Evolutionary conservation across 2,329 filamentous ascomycete species (phyloP).

Genomic region (Blumeria hordei): DNA sequence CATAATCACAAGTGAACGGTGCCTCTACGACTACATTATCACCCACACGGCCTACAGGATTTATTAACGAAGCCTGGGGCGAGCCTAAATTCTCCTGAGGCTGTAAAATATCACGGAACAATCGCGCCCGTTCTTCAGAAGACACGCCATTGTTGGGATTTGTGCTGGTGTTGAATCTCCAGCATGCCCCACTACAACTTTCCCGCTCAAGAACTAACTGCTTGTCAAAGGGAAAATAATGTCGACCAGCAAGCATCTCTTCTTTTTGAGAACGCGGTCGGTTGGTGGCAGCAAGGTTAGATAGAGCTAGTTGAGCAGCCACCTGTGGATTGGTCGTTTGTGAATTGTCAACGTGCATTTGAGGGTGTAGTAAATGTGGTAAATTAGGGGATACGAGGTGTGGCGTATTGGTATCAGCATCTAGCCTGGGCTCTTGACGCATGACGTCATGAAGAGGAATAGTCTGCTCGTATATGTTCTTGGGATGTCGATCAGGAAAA

Average conservation of each 20-base stretch:
- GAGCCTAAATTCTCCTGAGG: conserved; percentile 32
- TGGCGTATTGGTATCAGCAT: conserved; percentile 23
- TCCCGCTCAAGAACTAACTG: conserved; percentile 67
- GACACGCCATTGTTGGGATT: conserved; percentile 52
- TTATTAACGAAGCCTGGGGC: conserved; percentile 26
- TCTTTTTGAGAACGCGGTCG: conserved; percentile 44
- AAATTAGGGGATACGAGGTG: conserved; percentile 18
- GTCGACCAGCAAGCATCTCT: conserved; percentile 61
- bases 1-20: conserved; percentile 83
- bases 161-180: conserved; percentile 65
- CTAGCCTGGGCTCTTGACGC: conserved; percentile 24
- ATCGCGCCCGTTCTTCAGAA: conserved; percentile 37
- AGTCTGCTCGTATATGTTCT: conserved; percentile 29
- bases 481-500: conserved; percentile 16
- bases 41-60: conserved; percentile 40
- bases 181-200: conserved; percentile 57
- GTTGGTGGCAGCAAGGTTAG: conserved; percentile 12
- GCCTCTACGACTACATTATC: conserved; percentile 57
- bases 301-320: conserved; percentile 14
- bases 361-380: conserved; percentile 24
- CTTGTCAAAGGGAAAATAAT: conserved; percentile 58
- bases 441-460: conserved; percentile 31
- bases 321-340: conserved; percentile 12
- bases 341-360: conserved; percentile 11
- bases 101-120: conserved; percentile 49